A percentile compares a stretch with the other conserved stretches of the same genome.
These are phyloP conservation scores for Tricholoma bakamatsutake DNA, from an alignment of 768 basidiomycete genomes.

Conservation along the genomic window DNA sequence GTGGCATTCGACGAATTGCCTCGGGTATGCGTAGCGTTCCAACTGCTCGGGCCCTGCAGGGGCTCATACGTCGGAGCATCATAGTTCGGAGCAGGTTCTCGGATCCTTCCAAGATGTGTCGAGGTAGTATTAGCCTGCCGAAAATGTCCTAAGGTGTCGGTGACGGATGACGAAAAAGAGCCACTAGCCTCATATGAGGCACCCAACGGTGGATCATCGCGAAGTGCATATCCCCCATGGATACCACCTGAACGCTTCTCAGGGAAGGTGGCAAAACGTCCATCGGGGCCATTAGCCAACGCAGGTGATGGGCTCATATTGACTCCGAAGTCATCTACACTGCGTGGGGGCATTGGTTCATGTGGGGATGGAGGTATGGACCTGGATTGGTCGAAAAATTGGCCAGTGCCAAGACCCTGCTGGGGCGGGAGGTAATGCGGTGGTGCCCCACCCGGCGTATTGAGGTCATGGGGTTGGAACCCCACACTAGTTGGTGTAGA, in stretches of 20 bases:
- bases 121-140: slow-evolving; percentile 5
- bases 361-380: slow-evolving; percentile 10
- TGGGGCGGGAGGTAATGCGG: slow-evolving; percentile 24
- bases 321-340: slow-evolving; percentile 40
- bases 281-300: slow-evolving; percentile 24
- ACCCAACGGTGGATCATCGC: slow-evolving; percentile 24
- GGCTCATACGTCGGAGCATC: slow-evolving; percentile 23
- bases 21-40: slow-evolving; percentile 6
- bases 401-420: slow-evolving; percentile 20
- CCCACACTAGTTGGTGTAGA: slow-evolving; percentile 1
- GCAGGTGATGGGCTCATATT: slow-evolving; percentile 17
- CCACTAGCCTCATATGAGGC: slow-evolving; percentile 18
- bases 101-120: background rate
- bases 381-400: slow-evolving; percentile 22
- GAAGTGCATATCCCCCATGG: slow-evolving; percentile 16
- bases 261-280: slow-evolving; percentile 67
- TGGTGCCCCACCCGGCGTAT: slow-evolving; percentile 3
- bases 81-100: slow-evolving; percentile 7
- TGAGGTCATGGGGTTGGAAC: slow-evolving; percentile 1
- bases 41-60: slow-evolving; percentile 36
- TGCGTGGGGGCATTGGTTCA: slow-evolving; percentile 8
- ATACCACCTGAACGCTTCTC: slow-evolving; percentile 30
- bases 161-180: slow-evolving; percentile 33
- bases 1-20: slow-evolving; percentile 14
- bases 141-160: slow-evolving; percentile 24